These are phyloP conservation scores for Trichomonas vaginalis DNA, from an alignment of 208 protist genomes.

Conservation along the genomic window DNA sequence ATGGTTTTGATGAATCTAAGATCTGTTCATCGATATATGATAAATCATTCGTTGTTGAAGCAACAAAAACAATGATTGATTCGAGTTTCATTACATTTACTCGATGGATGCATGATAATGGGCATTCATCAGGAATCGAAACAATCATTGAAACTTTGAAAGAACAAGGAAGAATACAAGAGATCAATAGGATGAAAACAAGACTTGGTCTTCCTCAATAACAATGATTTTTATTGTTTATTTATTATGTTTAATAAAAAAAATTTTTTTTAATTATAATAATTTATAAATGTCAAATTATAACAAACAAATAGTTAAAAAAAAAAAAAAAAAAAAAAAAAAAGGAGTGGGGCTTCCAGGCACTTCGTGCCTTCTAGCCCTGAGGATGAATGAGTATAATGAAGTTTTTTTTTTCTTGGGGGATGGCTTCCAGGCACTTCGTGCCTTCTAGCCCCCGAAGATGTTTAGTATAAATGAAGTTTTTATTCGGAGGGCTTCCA, in stretches of 20 bases:
- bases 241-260: background rate
- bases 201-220: background rate
- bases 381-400: no score
- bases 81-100: background rate
- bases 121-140: background rate
- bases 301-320: background rate
- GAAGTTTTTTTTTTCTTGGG: no score
- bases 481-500: no score
- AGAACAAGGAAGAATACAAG: slow-evolving; percentile 5
- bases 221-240: background rate
- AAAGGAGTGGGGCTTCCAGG: no score
- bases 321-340: background rate
- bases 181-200: background rate
- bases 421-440: no score
- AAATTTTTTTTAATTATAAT: background rate
- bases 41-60: background rate
- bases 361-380: no score
- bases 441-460: no score
- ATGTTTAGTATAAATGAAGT: no score
- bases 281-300: background rate
- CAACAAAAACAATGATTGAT: background rate
- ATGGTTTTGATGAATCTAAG: background rate
- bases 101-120: background rate
- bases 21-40: background rate
- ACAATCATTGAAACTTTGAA: background rate